Percentiles rank a stretch among this genome's conserved stretches.
These are phyloP conservation scores for Glycyrrhiza uralensis DNA, from an alignment of 306 rosid species.

Conservation along the genomic window DNA sequence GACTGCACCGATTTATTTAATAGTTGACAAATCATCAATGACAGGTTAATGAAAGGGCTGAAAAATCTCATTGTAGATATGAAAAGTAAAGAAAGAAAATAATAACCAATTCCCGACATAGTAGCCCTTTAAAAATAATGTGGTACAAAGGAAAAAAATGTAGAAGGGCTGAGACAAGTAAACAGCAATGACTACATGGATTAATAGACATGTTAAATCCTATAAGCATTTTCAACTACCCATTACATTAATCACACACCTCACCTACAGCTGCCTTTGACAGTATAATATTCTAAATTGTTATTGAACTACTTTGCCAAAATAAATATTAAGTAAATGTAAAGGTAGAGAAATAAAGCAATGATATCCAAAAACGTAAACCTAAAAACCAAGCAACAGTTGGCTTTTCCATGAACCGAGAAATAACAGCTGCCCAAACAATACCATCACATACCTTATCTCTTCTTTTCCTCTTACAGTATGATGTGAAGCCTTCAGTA, in stretches of 20 bases:
- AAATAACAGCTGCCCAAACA: constrained; percentile 2
- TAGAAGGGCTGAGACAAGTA: background rate
- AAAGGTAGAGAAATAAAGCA: no score
- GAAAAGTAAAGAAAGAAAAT: background rate
- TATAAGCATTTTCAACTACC: background rate
- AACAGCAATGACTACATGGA: background rate
- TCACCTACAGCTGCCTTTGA: background rate
- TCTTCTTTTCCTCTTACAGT: constrained; percentile 96
- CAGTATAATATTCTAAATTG: background rate
- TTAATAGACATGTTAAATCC: background rate
- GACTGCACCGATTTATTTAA: background rate
- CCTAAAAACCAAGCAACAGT: background rate
- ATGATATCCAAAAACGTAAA: background rate
- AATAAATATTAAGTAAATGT: no score
- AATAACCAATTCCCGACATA: background rate
- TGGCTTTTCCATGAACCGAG: background rate
- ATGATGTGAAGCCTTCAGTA: constrained; percentile 86
- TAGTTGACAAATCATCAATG: background rate
- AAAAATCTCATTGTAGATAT: background rate
- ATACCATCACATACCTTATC: constrained; percentile 61
- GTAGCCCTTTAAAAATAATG: background rate
- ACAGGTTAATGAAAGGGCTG: background rate
- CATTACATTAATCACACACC: background rate
- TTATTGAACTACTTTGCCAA: background rate
- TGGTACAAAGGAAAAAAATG: background rate